Conservation (phyloP, 495 filamentous ascomycete species). For the Aspergillus biplanus region DNA sequence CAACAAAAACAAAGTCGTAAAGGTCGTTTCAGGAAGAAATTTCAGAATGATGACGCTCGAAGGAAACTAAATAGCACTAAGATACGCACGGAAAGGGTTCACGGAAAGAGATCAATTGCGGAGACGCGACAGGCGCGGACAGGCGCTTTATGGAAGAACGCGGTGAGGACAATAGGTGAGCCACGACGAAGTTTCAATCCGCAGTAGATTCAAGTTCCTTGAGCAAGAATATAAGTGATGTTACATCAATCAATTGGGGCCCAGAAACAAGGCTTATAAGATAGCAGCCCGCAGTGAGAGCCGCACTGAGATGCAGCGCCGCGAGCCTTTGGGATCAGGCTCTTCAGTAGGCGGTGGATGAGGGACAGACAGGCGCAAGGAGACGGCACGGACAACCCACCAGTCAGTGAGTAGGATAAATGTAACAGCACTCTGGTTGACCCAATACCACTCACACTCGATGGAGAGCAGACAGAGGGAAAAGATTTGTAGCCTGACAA, state of each 20-base stretch:
- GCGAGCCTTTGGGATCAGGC: conserved; percentile 6
- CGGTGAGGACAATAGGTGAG: conserved; percentile 10
- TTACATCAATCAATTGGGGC: conserved; percentile 15
- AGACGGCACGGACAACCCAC: background rate
- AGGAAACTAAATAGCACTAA: conserved; percentile 14
- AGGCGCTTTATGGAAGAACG: conserved; percentile 13
- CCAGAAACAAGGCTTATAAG: conserved; percentile 11
- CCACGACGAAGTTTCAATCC: background rate
- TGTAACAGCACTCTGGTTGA: conserved; percentile 4
- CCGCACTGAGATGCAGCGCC: conserved; percentile 14
- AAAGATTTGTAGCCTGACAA: conserved; percentile 7
- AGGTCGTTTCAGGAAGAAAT: conserved; percentile 14
- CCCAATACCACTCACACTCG: conserved; percentile 5
- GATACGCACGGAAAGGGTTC: conserved; percentile 1
- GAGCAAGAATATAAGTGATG: background rate
- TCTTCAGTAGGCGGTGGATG: conserved; percentile 14
- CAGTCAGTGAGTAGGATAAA: background rate
- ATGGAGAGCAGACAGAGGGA: conserved; percentile 5
- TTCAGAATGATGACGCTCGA: conserved; percentile 14
- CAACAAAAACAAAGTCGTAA: conserved; percentile 18
- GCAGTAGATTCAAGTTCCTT: background rate
- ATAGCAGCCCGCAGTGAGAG: conserved; percentile 8
- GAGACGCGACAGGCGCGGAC: conserved; percentile 28
- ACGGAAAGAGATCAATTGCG: conserved; percentile 19
- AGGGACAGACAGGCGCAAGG: background rate